Base-by-base conservation (phyloP, 2,329 filamentous ascomycete genomes). In the Apiospora kogelbergensis region DNA sequence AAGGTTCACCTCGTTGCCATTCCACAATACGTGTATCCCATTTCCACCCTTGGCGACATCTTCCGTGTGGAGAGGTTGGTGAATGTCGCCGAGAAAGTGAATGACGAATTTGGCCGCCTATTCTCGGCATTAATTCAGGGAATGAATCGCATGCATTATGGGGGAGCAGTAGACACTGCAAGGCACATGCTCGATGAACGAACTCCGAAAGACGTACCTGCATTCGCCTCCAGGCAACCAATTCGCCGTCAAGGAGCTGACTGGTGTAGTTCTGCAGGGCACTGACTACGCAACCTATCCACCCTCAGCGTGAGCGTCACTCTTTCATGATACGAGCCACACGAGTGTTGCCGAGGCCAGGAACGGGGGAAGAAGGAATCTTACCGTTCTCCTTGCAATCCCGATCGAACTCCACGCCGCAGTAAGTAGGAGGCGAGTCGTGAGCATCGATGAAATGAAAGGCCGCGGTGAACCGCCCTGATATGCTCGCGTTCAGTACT, bases 391-490 rank as follows among this genome's bases (percentile, higher is more conserved):
- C 81, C 71, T 89, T 89, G 82, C 90, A 92, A 79, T 92, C 90
- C 68, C 90, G 85, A 44, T 83, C 81, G 72, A 86, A 86, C 74
- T 89, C 84, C 73, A 92, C 85, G 68, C 83, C 84, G 80, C 90
- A 92, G 53, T 81, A 82, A 24, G 75, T 72, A 1, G 90, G 89
- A 65, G 90, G 90, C 70, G 81, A 77, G 78, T 92, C 90, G 74
- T 90, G 85, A 69, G 90, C 89, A 76, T 92, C 90, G 79, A 92
- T 91, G 80, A 89, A 92, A 82, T 92, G 90, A 78, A 90, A 90
- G 42, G 84, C 85, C 72, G 84, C 86, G 10, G 86, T 88, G 78
- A 88, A 91, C 45, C 83, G 82, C 17, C 88, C 65, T 46, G 6
- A 42, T n/a, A 6, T 22, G 26, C 6, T 10, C 37, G 13, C 41